These are phyloP conservation scores for Penicillium riverlandense DNA, from an alignment of 495 filamentous ascomycete genomes.

Conservation along the genomic window DNA sequence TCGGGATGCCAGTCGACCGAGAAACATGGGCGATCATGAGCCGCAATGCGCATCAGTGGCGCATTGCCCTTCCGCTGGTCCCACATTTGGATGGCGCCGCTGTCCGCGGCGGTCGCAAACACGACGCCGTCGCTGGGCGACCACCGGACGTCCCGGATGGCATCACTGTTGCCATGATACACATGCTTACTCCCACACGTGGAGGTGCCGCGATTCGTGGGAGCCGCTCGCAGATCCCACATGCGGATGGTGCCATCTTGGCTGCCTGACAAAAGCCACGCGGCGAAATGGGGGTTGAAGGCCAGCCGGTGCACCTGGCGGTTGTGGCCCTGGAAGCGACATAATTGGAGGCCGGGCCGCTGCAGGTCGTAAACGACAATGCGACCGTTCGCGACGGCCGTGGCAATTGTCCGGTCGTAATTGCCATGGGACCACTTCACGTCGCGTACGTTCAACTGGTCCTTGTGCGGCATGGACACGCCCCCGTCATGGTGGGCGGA, in stretches of 20 bases:
- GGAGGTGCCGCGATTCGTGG: conserved; percentile 39
- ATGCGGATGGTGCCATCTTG: conserved; percentile 86
- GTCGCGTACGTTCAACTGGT: conserved; percentile 74
- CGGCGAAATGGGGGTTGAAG: conserved; percentile 76
- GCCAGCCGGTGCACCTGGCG: conserved; percentile 89
- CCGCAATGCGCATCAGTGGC: conserved; percentile 67
- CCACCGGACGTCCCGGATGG: conserved; percentile 83
- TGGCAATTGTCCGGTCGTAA: conserved; percentile 64
- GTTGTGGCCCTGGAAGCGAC: conserved; percentile 75
- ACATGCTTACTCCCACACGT: conserved; percentile 48
- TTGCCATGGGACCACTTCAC: conserved; percentile 75
- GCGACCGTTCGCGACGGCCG: conserved; percentile 78
- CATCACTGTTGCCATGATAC: conserved; percentile 63
- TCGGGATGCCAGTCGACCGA: conserved; percentile 95
- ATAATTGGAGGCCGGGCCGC: conserved; percentile 63
- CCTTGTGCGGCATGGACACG: conserved; percentile 49
- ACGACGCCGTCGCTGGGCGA: conserved; percentile 74
- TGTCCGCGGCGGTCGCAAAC: conserved; percentile 88
- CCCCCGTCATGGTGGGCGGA: conserved; percentile 49
- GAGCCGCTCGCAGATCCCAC: conserved; percentile 61
- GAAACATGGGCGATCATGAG: conserved; percentile 73
- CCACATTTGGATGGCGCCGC: conserved; percentile 68
- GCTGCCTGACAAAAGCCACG: conserved; percentile 77
- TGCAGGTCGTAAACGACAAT: conserved; percentile 83
- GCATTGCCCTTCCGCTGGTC: conserved; percentile 54